Base-by-base conservation (phyloP, 768 basidiomycete species). In the Filobasidium wieringae region DNA sequence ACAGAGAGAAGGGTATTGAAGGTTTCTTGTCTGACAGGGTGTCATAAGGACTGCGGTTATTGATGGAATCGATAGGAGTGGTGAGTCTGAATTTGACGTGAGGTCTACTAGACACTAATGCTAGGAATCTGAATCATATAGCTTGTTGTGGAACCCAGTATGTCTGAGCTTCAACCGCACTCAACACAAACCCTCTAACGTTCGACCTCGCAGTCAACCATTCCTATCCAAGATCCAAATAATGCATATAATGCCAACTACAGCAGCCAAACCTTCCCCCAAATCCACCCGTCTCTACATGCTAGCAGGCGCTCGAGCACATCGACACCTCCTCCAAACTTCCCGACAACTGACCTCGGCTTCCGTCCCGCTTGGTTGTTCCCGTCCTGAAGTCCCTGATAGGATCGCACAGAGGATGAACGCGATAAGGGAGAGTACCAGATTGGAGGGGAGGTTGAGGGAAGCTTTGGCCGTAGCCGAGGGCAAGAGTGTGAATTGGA, bases 61-160 rank as follows among this genome's bases (percentile, higher is more conserved):
- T 53, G 86, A 89, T 52, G 83, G 82, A 12, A 77, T 89, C 4
- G 89, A 91, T 70, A 79, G 84, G 87, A 84, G 69, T 85, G 85
- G 82, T 87, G 74, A 66, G 84, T 69, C 26, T 27, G 47, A 47
- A 47, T 4, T 33, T 29, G 11, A 50, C 12, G 27, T 52, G 29
- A 14, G 9, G 19, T 11, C 9, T 15, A 30, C 17, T 7, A 1
- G 2, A 7, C 31, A 24, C 17, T 15, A 26, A 1, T 53, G 1
- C 4, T 12, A 40, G 22, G 15, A 1, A 27, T 27, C 22, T 40
- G 39, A 2, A 34, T 22, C 0, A 29, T 63, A 64, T 61, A 60
- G 67, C 63, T 34, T 62, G 47, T 53, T 73, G 71, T 56, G 69
- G 68, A 6, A 69, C 68, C 24, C 70, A 60, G 59, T 55, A 68